Evolutionary conservation across 2,329 filamentous ascomycete species (phyloP).

Genomic region (Teratosphaeria pseudoeucalypti): DNA sequence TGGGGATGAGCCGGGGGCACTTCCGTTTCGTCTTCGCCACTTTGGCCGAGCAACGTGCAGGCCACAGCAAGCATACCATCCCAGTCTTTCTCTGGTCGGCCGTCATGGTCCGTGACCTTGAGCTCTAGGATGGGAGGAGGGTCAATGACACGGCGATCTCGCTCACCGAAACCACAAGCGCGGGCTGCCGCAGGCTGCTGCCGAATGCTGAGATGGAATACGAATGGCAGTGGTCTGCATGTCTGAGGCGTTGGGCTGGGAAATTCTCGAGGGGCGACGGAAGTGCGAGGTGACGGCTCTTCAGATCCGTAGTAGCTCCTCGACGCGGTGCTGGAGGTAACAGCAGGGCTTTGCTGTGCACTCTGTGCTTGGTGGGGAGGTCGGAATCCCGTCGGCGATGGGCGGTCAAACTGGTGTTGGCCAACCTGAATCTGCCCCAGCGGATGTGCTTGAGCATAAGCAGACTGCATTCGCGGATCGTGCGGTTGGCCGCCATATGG

Average conservation of each 20-base stretch:
- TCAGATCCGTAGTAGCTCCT: constrained; percentile 3
- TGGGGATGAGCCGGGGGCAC: constrained; percentile 28
- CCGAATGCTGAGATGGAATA: constrained; percentile 50
- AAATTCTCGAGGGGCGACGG: background rate
- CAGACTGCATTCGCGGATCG: constrained; percentile 11
- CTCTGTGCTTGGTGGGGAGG: constrained; percentile 3
- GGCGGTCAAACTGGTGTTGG: constrained; percentile 12
- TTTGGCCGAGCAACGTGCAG: constrained; percentile 64
- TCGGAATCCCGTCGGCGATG: constrained; percentile 2
- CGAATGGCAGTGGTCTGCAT: constrained; percentile 16
- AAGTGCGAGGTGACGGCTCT: constrained; percentile 2
- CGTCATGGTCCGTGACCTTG: constrained; percentile 48
- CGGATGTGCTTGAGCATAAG: constrained; percentile 13
- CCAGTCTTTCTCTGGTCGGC: constrained; percentile 49
- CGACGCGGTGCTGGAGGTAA: constrained; percentile 2
- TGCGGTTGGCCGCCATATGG: constrained; percentile 9
- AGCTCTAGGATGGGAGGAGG: constrained; percentile 75
- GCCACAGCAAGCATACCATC: constrained; percentile 53
- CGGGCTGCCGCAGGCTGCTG: constrained; percentile 70
- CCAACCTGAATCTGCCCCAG: constrained; percentile 7
- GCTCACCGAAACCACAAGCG: constrained; percentile 73
- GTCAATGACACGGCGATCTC: constrained; percentile 72
- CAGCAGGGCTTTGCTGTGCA: constrained; percentile 6
- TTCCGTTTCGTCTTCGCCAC: constrained; percentile 59
- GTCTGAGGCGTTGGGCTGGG: constrained; percentile 2